Percentiles rank a stretch among this genome's conserved stretches.
These are phyloP conservation scores for Sporisorium iseilematis-ciliati DNA, from an alignment of 1,284 basidiomycete species.

Conservation along the genomic window DNA sequence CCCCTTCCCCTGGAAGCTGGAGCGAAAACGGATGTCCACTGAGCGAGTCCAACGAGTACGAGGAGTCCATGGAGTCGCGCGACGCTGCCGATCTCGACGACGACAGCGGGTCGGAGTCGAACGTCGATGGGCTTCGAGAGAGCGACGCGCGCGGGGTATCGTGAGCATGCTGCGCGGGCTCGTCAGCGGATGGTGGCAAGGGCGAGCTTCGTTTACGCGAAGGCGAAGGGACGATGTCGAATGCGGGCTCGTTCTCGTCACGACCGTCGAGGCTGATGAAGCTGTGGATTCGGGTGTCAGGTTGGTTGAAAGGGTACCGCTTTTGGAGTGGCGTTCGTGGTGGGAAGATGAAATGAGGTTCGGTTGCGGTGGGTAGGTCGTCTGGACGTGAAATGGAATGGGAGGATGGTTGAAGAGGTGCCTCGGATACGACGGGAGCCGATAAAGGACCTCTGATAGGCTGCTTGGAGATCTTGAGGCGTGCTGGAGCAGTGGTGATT, in stretches of 20 bases:
- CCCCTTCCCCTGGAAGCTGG: conserved; percentile 21
- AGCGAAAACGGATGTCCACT: conserved; percentile 36
- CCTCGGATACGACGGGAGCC: conserved; percentile 20
- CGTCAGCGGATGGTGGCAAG: background rate
- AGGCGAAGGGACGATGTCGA: conserved; percentile 41
- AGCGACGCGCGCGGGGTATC: conserved; percentile 5
- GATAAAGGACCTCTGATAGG: conserved; percentile 21
- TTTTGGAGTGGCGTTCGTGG: conserved; percentile 10
- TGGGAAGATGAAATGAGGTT: conserved; percentile 29
- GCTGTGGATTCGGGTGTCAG: conserved; percentile 14
- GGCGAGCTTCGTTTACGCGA: conserved; percentile 24
- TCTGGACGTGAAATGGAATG: conserved; percentile 1
- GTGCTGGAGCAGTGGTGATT: background rate
- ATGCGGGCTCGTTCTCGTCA: conserved; percentile 37
- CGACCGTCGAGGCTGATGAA: conserved; percentile 18
- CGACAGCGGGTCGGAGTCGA: conserved; percentile 11
- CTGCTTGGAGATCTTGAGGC: conserved; percentile 29
- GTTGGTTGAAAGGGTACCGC: conserved; percentile 2
- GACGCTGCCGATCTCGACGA: conserved; percentile 21
- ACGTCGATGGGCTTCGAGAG: conserved; percentile 1
- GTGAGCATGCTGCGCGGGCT: background rate
- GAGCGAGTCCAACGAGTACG: conserved; percentile 27
- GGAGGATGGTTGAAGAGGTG: background rate
- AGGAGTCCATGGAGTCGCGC: conserved; percentile 33
- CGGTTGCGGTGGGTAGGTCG: conserved; percentile 3